Evolutionary conservation across 2,329 filamentous ascomycete genomes (phyloP), one percentile per base, ranked within the genome.

Genomic region (Penicillium crustosum): DNA sequence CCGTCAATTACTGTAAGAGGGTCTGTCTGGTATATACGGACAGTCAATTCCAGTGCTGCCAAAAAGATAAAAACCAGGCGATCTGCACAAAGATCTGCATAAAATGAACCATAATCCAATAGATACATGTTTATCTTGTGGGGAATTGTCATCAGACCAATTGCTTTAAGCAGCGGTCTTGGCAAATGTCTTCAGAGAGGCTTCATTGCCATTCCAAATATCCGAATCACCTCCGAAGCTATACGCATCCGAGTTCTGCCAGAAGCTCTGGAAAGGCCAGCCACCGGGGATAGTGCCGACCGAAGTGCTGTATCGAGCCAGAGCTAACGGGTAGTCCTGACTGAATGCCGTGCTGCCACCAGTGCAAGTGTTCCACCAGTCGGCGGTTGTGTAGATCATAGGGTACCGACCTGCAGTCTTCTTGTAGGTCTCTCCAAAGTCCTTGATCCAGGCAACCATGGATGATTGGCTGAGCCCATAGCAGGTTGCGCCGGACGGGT

Each of bases 341-440:
- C 68, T 69, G 60, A 85, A 85, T 4, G 73, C 76, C 17, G 69
- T 70, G 33, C 74, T 79, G 66, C 79, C 79, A 10, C 81, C 82
- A 0, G 82, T 84, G 69, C 82, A 85, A 29, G 70, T 69, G 12
- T 67, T 71, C 83, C 83, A 85, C 82, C 82, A 85, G 59, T 77
- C 77, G 10, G 79, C 77, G 36, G 77, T 81, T 38, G 79, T 80
- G 65, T 84, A 84, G 45, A 86, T 75, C 64, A 85, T 72, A 1
- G 82, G 83, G 55, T 80, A 82, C 0, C 79, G 73, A 2, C 76
- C 74, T 4, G 80, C 82, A 31, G 67, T 70, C 43, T 63, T 48
- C 54, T 81, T 73, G 64, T 85, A 85, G 6, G 76, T 79, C 49
- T 82, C 71, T 58, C 79, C 78, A 68, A 85, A 85, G 60, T 80